Evolutionary conservation across 129 eudicot genomes (phyloP).

Genomic region (Pseudognaphalium luteoalbum): DNA sequence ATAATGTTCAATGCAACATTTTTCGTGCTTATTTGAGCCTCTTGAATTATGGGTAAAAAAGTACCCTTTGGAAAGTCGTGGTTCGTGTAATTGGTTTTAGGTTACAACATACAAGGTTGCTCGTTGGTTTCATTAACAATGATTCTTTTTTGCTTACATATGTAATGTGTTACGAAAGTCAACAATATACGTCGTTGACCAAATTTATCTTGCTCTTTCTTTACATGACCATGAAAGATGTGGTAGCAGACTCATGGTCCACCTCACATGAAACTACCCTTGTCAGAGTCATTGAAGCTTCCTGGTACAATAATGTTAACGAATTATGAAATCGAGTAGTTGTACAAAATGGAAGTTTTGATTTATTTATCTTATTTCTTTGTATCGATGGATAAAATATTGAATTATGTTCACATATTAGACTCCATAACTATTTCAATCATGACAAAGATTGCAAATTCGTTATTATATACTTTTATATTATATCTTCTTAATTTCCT

Average conservation of each 20-base stretch:
- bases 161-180: neutral
- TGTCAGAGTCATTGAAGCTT: neutral
- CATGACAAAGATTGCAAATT: too few relatives aligned
- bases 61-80: conserved; percentile 11
- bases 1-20: conserved; percentile 1
- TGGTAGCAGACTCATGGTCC: neutral
- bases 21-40: neutral
- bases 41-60: neutral
- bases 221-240: neutral
- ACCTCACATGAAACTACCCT: neutral
- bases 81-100: neutral
- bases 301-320: too few relatives aligned
- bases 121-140: neutral
- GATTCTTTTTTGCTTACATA: neutral
- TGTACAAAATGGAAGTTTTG: neutral
- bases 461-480: too few relatives aligned
- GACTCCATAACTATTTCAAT: too few relatives aligned
- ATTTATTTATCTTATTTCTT: neutral
- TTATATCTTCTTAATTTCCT: too few relatives aligned
- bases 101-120: neutral
- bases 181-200: neutral
- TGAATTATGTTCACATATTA: too few relatives aligned
- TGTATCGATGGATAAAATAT: neutral
- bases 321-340: neutral
- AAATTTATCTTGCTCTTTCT: too few relatives aligned